Evolutionary conservation across 2,329 filamentous ascomycete genomes (phyloP).

Genomic region (Epichloe bromicola): DNA sequence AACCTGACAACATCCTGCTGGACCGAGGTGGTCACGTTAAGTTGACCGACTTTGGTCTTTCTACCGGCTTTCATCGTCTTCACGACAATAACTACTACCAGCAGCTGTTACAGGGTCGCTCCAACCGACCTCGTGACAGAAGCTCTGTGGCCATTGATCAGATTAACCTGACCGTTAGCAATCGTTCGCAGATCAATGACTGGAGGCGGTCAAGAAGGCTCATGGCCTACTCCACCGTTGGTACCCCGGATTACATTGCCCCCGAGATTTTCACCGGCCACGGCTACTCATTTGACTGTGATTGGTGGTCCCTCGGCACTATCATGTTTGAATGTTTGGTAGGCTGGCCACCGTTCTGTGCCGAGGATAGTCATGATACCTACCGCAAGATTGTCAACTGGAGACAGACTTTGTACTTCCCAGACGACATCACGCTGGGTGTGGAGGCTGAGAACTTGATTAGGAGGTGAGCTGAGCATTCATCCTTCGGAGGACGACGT

Average conservation of each 20-base stretch:
- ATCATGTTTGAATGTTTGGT: slow-evolving; percentile 99
- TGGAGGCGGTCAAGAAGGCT: slow-evolving; percentile 92
- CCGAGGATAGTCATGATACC: slow-evolving; percentile 92
- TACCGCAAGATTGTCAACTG: slow-evolving; percentile 99
- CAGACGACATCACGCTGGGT: slow-evolving; percentile 82
- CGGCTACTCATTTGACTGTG: slow-evolving; percentile 91
- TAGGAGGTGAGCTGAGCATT: slow-evolving; percentile 51
- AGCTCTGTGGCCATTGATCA: slow-evolving; percentile 94
- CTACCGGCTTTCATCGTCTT: slow-evolving; percentile 93
- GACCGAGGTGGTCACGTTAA: slow-evolving; percentile 96
- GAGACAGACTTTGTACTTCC: slow-evolving; percentile 91
- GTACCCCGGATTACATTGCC: slow-evolving; percentile 96
- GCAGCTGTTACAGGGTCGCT: slow-evolving; percentile 74
- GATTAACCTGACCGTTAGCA: slow-evolving; percentile 95
- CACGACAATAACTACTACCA: slow-evolving; percentile 99
- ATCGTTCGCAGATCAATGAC: slow-evolving; percentile 95
- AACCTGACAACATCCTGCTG: slow-evolving; percentile 95
- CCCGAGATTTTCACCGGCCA: slow-evolving; percentile 96
- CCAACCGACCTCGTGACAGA: slow-evolving; percentile 63
- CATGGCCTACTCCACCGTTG: slow-evolving; percentile 96
- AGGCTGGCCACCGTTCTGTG: slow-evolving; percentile 97
- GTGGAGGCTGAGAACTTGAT: slow-evolving; percentile 86
- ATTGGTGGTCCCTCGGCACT: slow-evolving; percentile 98
- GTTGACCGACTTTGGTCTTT: slow-evolving; percentile 93
- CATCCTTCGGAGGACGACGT: neutral